Base-by-base conservation (phyloP, 176 grass and related monocot genomes). In the Triticum turgidum region DNA sequence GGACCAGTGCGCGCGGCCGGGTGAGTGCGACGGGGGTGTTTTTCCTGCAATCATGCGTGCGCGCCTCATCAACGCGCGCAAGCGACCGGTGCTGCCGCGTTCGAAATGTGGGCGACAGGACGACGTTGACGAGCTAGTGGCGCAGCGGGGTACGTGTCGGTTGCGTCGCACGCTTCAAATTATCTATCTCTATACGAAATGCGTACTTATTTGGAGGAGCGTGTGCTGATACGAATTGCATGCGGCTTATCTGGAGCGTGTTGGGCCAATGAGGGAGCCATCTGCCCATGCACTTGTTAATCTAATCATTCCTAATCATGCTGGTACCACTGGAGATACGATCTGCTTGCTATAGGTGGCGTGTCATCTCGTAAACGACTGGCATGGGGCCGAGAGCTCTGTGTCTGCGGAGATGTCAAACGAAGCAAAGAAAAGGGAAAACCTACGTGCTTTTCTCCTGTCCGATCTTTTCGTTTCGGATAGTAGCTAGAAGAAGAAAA, bases 341-440 rank as follows among this genome's bases (percentile, higher is more conserved):
- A 41, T 49, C 20, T 8, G 84, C 61, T 34, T 42, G 20, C 3
- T 80, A 18, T 62, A 52, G 76, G 81, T 87, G 76, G 61, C 62
- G 81, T 27, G 51, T 91, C 81, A 14, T 25, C 61, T 87, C 61
- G 34, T 39, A 0, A 41, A 80, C 27, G 52, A 38, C 80, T 87
- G 71, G 49, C 74, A 20, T 29, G 81, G 66, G 21, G 15, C 21
- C 59, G 85, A 80, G 20, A 52, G 24, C 13, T 20, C 2, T 11
- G 56, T 17, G 42, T 11, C 42, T 14, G 45, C 13, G 77, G 59
- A 76, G 29, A 37, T 7, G 62, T 81, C 70, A 20, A 76, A 54
- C 24, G 7, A 51, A 49, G 22, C 12, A 75, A 69, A 30, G 7
- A 35, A 33, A 69, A 3, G 7, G 32, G 7, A 35, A 35, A 75